phyloP scores from a whole-genome alignment of 805 yeast genomes.

The Starmera caribaea region DNA sequence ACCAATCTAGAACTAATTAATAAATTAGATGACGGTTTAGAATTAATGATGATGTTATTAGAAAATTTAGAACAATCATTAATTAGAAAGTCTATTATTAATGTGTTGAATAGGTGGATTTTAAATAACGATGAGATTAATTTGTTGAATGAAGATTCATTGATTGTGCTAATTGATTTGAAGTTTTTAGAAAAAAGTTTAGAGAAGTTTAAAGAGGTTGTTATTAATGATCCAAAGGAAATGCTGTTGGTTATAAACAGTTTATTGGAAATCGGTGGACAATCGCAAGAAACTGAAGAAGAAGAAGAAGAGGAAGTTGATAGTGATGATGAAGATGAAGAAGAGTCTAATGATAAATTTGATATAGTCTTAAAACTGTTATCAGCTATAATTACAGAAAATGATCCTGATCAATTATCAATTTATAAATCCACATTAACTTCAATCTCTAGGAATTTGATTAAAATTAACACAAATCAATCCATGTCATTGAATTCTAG shows the following conservation, averaged over 20 bases:
- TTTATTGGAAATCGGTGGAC: conserved; percentile 20
- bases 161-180: conserved; percentile 45
- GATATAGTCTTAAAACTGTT: conserved; percentile 27
- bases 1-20: conserved; percentile 27
- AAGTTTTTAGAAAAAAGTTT: conserved; percentile 56
- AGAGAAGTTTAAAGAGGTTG: conserved; percentile 43
- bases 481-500: conserved; percentile 7
- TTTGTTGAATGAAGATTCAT: conserved; percentile 30
- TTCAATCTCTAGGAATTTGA: conserved; percentile 19
- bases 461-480: conserved; percentile 5
- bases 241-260: conserved; percentile 40
- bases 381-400: conserved; percentile 26
- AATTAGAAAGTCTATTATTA: conserved; percentile 37
- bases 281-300: conserved; percentile 6
- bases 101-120: conserved; percentile 55
- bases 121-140: conserved; percentile 8
- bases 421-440: conserved; percentile 16
- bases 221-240: conserved; percentile 37
- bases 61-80: conserved; percentile 38
- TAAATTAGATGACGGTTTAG: conserved; percentile 34
- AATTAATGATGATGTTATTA: conserved; percentile 33
- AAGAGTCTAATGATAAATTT: conserved; percentile 20
- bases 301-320: conserved; percentile 21
- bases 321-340: conserved; percentile 28
- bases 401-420: conserved; percentile 11